A percentile compares a stretch with the other conserved stretches of the same genome.
These are phyloP conservation scores for Eucalyptus pumila DNA, from an alignment of 345 rosid species.

Conservation along the genomic window DNA sequence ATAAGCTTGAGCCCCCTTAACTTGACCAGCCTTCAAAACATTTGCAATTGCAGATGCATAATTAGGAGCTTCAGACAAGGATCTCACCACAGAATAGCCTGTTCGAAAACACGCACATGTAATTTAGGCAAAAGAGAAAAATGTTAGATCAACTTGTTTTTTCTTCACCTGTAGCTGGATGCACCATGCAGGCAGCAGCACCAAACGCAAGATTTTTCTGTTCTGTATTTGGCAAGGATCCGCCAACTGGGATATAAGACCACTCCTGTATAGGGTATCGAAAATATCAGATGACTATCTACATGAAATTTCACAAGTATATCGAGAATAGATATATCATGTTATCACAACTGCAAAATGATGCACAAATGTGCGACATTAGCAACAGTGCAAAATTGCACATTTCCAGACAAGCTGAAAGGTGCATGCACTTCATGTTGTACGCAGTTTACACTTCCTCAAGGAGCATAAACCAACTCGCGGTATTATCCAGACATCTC, in stretches of 20 bases:
- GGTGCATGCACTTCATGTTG: neutral
- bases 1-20: constrained; percentile 10
- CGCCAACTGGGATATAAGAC: constrained; percentile 99
- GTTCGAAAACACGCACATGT: neutral
- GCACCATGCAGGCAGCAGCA: constrained; percentile 98
- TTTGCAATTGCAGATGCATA: constrained; percentile 78
- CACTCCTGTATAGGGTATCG: constrained; percentile 51
- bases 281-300: neutral
- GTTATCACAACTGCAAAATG: neutral
- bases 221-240: constrained; percentile 85
- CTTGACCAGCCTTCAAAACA: constrained; percentile 31
- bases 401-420: neutral
- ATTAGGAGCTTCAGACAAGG: constrained; percentile 90
- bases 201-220: constrained; percentile 94
- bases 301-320: neutral
- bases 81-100: constrained; percentile 96
- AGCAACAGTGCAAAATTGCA: neutral
- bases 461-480: neutral
- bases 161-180: constrained; percentile 80
- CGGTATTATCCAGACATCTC: neutral
- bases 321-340: neutral
- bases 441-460: neutral
- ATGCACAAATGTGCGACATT: neutral
- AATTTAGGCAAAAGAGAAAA: neutral
- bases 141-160: neutral